Evolutionary conservation across 169 alveolate species (phyloP).

Genomic region (Ichthyophthirius multifiliis): DNA sequence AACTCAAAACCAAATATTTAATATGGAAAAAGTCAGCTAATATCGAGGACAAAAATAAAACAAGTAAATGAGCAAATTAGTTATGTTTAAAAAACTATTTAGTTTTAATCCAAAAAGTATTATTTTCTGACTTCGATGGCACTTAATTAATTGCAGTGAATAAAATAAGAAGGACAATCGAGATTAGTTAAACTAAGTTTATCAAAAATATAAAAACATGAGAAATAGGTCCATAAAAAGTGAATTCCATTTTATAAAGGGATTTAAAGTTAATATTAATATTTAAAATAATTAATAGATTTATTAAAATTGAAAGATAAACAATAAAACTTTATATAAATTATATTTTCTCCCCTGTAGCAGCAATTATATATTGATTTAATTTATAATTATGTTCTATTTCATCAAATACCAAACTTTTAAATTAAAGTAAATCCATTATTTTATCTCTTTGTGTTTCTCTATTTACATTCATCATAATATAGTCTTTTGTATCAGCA

Average conservation of each 20-base stretch:
- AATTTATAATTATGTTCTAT: constrained; percentile 24
- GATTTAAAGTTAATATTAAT: background rate
- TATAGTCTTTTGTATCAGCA: constrained; percentile 11
- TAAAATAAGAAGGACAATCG: background rate
- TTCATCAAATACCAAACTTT: constrained; percentile 11
- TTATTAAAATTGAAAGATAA: constrained; percentile 4
- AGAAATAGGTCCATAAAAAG: background rate
- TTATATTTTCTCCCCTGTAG: constrained; percentile 1
- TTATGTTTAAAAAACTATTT: background rate
- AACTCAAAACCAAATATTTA: background rate
- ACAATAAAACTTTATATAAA: background rate
- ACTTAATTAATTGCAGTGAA: constrained; percentile 5
- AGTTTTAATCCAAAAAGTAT: background rate
- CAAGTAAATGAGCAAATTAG: background rate
- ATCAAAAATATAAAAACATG: background rate
- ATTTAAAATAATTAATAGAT: background rate
- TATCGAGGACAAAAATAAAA: background rate
- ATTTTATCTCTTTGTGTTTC: constrained; percentile 37
- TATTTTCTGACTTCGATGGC: background rate
- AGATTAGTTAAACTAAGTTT: no score
- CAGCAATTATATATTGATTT: constrained; percentile 5
- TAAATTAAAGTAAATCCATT: constrained; percentile 4
- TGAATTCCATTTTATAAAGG: background rate
- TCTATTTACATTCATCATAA: constrained; percentile 23
- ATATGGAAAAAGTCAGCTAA: background rate